These are phyloP conservation scores for Suillus brevipes DNA, from an alignment of 768 basidiomycete species.

Conservation along the genomic window DNA sequence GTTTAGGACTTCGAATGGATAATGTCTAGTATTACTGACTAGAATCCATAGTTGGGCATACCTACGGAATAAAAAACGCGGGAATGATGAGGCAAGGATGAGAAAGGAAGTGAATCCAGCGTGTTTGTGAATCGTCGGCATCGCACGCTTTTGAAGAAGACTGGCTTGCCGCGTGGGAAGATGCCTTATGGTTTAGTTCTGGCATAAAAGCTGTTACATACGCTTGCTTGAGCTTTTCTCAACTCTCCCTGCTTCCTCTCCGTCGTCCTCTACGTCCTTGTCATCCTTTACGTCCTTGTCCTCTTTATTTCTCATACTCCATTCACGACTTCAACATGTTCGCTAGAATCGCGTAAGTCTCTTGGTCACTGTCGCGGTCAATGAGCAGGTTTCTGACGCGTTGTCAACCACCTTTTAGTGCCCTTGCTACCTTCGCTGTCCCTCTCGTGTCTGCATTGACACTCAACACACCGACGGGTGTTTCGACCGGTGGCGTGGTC, in stretches of 20 bases:
- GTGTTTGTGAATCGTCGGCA: conserved; percentile 20
- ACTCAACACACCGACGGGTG: conserved; percentile 37
- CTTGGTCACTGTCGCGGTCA: neutral
- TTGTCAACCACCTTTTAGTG: conserved; percentile 34
- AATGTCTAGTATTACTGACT: conserved; percentile 7
- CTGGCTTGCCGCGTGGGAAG: conserved; percentile 22
- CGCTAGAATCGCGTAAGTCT: conserved; percentile 45
- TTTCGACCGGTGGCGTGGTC: conserved; percentile 32
- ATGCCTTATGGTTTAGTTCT: neutral
- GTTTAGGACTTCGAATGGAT: conserved; percentile 12
- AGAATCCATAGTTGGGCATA: neutral
- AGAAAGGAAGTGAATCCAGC: conserved; percentile 15
- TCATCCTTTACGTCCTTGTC: conserved; percentile 1
- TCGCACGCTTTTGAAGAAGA: conserved; percentile 12
- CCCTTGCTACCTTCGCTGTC: conserved; percentile 47
- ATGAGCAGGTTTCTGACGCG: conserved; percentile 3
- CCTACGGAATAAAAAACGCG: conserved; percentile 14
- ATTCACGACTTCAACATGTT: conserved; percentile 46
- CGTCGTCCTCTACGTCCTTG: neutral
- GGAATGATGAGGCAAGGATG: conserved; percentile 10
- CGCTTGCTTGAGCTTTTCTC: conserved; percentile 4
- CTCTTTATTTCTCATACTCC: conserved; percentile 13
- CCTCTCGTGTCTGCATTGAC: conserved; percentile 47
- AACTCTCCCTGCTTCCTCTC: conserved; percentile 17
- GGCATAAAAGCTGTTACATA: conserved; percentile 19